Evolutionary conservation across 371 early-diverging fungal genomes (phyloP), one percentile per base, ranked within the genome.

Genomic region (Mortierella sp.): DNA sequence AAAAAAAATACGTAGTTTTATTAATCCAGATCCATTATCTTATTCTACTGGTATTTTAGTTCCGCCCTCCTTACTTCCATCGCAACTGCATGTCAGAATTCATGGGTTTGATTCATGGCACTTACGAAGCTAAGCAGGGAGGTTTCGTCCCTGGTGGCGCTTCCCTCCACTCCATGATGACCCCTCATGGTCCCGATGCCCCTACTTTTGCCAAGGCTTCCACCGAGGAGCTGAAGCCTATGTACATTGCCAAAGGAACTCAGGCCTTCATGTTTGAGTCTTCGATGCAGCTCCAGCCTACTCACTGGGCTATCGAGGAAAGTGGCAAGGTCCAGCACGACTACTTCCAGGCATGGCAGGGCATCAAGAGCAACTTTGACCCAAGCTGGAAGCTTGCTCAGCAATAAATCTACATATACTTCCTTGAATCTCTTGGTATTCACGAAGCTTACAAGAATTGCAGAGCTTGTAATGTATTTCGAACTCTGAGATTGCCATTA

Each of bases 231-330:
- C 84, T 95, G 29, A 84, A 86, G 64, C 97, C 97, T 13, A 87
- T 89, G 35, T 92, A 95, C 64, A 92, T 97, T 40, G 92, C 93
- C 22, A 91, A 94, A 43, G 86, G 85, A 58, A 94, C 96, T 5
- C 90, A 94, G 86, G 93, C 98, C 0, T 98, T 98, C 83, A 98
- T 98, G 98, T 98, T 98, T 79, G 98, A 98, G 83, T 89, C 93
- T 1, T 89, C 87, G 62, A 86, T 93, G 77, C 93, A 94, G 87
- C 84, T 98, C 29, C 90, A 93, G 37, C 83, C 94, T 17, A 92
- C 95, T 19, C 86, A 86, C 62, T 98, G 97, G 98, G 98, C 96
- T 4, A 77, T 95, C 22, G 85, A 91, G 43, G 88, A 88, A 12
- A 86, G 87, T 47, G 87, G 88, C 26, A 89, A 93, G 78, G 88